A percentile compares a stretch with the other conserved stretches of the same genome.
These are phyloP conservation scores for Diospyros lotus DNA, from an alignment of 148 eudicot species.

Conservation along the genomic window DNA sequence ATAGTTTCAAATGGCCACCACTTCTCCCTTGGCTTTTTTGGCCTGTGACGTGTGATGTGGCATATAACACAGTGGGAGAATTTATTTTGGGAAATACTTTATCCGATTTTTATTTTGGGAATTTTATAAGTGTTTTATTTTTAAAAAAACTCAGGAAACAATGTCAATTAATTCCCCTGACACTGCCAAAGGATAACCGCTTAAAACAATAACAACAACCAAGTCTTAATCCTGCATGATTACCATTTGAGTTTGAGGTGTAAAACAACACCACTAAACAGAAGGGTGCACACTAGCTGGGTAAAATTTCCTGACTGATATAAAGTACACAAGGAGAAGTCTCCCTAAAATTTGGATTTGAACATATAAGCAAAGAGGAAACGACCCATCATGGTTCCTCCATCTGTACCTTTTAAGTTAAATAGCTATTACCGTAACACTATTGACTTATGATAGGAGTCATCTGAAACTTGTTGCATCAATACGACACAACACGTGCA, in stretches of 20 bases:
- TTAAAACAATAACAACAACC: too few species aligned
- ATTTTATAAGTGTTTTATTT: too few species aligned
- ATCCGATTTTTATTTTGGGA: too few species aligned
- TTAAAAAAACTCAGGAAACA: neutral
- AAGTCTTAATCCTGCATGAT: too few species aligned
- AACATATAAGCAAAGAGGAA: neutral
- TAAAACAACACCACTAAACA: neutral
- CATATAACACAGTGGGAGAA: too few species aligned
- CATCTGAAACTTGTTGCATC: neutral
- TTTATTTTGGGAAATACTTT: too few species aligned
- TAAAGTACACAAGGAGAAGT: neutral
- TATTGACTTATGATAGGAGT: neutral
- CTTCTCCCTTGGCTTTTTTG: too few species aligned
- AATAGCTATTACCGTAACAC: neutral
- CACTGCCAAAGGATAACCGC: too few species aligned
- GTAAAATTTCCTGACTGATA: neutral
- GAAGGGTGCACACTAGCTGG: neutral
- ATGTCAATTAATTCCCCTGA: neutral
- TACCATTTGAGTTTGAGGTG: too few species aligned
- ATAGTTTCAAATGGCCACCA: too few species aligned
- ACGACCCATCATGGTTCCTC: neutral
- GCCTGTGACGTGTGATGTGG: too few species aligned
- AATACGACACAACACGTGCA: neutral
- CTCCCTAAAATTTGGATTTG: neutral
- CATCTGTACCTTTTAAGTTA: conserved; percentile 4